Conservation (phyloP, 192 early-diverging fungal genomes). For the Phlyctochytrium bullatum region DNA sequence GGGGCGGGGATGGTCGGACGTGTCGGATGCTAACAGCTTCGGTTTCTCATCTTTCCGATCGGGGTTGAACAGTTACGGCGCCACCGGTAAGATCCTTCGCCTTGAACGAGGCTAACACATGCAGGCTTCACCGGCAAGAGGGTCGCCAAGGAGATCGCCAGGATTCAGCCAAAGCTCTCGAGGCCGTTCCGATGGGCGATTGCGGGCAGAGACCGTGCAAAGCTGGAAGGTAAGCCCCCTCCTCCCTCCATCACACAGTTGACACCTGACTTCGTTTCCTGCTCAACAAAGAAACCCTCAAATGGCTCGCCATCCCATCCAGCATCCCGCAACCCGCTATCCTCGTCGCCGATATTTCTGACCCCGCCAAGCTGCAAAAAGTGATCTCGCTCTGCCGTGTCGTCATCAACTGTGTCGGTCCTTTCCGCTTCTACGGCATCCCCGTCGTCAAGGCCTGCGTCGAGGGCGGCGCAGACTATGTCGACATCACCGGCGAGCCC, state of each 20-base stretch:
- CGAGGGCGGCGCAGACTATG: conserved; percentile 50
- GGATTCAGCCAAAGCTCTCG: conserved; percentile 20
- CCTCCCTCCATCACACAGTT: neutral
- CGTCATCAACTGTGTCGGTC: conserved; percentile 61
- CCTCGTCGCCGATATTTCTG: conserved; percentile 45
- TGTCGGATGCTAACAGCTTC: neutral
- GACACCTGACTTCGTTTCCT: neutral
- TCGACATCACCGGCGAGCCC: conserved; percentile 62
- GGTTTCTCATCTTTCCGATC: neutral
- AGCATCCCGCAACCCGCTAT: conserved; percentile 23
- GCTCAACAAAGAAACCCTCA: neutral
- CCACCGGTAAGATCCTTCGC: neutral
- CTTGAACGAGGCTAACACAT: neutral
- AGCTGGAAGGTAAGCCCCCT: conserved; percentile 31
- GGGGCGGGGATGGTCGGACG: neutral
- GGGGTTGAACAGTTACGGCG: neutral
- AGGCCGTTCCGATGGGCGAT: conserved; percentile 37
- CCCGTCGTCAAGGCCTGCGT: conserved; percentile 62
- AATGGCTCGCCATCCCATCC: neutral
- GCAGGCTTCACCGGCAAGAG: conserved; percentile 56
- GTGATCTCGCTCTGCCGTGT: conserved; percentile 20
- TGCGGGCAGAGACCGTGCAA: conserved; percentile 38
- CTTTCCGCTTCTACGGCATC: conserved; percentile 65
- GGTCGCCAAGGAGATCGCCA: conserved; percentile 16
- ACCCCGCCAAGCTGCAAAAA: conserved; percentile 5